A percentile compares a stretch with the other conserved stretches of the same genome.
These are phyloP conservation scores for Trichomonas vaginalis DNA, from an alignment of 208 protist species.

Conservation along the genomic window DNA sequence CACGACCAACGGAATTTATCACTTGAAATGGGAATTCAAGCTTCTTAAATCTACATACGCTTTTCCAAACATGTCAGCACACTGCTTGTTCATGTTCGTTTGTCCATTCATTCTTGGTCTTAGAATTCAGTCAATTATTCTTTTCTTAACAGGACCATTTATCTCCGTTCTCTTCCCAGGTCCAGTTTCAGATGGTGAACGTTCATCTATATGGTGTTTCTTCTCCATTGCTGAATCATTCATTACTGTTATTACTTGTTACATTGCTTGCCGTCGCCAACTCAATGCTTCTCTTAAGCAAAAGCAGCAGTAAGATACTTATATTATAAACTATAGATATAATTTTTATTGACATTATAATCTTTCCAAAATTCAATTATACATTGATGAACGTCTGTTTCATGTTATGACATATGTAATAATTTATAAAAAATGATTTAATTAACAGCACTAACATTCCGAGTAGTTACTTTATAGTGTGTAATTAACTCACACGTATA, in stretches of 20 bases:
- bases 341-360: no score
- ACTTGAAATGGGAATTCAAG: background rate
- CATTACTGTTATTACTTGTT: background rate
- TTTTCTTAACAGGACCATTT: conserved; percentile 14
- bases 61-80: background rate
- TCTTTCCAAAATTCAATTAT: no score
- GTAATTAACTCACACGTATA: no score
- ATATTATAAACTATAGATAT: no score
- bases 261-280: no score
- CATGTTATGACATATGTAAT: no score
- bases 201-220: conserved; percentile 21
- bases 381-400: no score
- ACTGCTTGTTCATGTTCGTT: conserved; percentile 13
- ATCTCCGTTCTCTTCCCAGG: background rate
- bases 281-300: no score
- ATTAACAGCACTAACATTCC: no score
- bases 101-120: background rate
- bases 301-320: no score
- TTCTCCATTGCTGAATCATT: background rate
- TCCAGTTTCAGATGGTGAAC: background rate
- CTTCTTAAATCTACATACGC: background rate
- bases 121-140: background rate
- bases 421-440: no score
- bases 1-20: background rate
- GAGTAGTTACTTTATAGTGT: no score